phyloP scores from a whole-genome alignment of 768 basidiomycete genomes.

The Megacollybia marginata region DNA sequence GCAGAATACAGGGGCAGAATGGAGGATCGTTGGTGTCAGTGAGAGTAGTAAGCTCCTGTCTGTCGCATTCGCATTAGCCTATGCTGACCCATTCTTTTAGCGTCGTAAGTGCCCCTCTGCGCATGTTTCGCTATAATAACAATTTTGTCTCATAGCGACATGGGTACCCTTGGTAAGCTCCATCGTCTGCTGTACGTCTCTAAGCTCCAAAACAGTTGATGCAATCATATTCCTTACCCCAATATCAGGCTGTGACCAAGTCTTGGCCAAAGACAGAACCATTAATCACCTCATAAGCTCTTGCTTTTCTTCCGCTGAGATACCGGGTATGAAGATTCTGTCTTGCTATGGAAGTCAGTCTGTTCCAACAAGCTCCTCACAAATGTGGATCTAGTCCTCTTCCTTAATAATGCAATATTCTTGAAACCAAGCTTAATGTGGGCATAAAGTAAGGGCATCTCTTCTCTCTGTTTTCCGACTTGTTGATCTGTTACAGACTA shows the following conservation, averaged over 20 bases:
- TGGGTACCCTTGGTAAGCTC: slow-evolving; percentile 62
- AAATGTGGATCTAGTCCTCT: slow-evolving; percentile 74
- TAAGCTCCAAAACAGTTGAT: slow-evolving; percentile 51
- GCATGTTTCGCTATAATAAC: neutral
- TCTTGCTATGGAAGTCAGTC: slow-evolving; percentile 84
- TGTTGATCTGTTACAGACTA: slow-evolving; percentile 25
- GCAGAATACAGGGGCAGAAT: slow-evolving; percentile 52
- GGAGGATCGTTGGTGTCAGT: slow-evolving; percentile 75
- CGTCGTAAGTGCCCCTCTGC: slow-evolving; percentile 21
- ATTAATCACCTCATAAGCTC: slow-evolving; percentile 51
- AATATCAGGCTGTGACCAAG: slow-evolving; percentile 68
- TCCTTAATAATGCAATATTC: slow-evolving; percentile 83
- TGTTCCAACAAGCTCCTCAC: slow-evolving; percentile 78
- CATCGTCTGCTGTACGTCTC: neutral
- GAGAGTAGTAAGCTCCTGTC: slow-evolving; percentile 46
- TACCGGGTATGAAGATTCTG: slow-evolving; percentile 59
- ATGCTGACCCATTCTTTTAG: slow-evolving; percentile 14
- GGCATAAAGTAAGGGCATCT: slow-evolving; percentile 37
- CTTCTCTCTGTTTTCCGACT: neutral
- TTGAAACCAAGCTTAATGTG: slow-evolving; percentile 58
- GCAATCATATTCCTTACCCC: slow-evolving; percentile 76
- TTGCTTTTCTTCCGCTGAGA: neutral
- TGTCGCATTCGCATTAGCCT: neutral
- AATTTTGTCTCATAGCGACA: slow-evolving; percentile 30
- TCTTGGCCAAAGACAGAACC: slow-evolving; percentile 51